A percentile compares a stretch with the other conserved stretches of the same genome.
Conservation (phyloP, 1,139 yeast genomes). For the Blastobotrys malaysiensis region DNA sequence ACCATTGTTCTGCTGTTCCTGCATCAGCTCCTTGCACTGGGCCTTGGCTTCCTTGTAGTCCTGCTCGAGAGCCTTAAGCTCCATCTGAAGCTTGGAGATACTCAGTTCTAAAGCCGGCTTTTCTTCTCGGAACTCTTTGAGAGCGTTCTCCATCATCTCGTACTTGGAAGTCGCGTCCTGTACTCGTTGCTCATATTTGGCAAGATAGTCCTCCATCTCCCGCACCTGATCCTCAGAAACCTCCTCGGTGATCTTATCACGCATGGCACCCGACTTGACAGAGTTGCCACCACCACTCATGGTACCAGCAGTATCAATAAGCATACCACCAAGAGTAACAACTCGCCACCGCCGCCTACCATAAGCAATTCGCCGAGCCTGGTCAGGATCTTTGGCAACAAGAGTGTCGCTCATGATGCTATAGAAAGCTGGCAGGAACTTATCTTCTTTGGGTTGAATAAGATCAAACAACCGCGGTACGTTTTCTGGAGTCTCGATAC, state of each 20-base stretch:
- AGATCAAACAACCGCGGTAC: conserved; percentile 84
- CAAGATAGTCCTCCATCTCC: conserved; percentile 49
- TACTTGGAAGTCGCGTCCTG: conserved; percentile 49
- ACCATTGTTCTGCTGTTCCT: conserved; percentile 15
- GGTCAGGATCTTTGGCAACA: conserved; percentile 71
- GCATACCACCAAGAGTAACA: conserved; percentile 87
- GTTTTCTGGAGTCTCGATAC: conserved; percentile 67
- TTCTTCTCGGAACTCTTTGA: conserved; percentile 54
- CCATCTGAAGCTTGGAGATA: conserved; percentile 56
- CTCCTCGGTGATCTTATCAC: conserved; percentile 35
- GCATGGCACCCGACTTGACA: conserved; percentile 63
- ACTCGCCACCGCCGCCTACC: conserved; percentile 78
- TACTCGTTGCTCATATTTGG: conserved; percentile 51
- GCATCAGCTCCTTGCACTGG: conserved; percentile 27
- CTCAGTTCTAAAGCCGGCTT: conserved; percentile 66
- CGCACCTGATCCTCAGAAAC: conserved; percentile 57
- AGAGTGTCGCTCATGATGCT: conserved; percentile 81
- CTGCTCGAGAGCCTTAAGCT: conserved; percentile 53
- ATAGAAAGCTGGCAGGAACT: conserved; percentile 83
- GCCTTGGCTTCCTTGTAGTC: conserved; percentile 43
- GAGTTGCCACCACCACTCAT: conserved; percentile 93
- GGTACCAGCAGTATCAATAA: conserved; percentile 94
- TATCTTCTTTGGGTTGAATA: conserved; percentile 57
- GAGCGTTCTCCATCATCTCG: conserved; percentile 54
- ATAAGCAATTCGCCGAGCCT: conserved; percentile 86